These are phyloP conservation scores for Brassica balearica DNA, from an alignment of 441 rosid genomes.

Conservation along the genomic window DNA sequence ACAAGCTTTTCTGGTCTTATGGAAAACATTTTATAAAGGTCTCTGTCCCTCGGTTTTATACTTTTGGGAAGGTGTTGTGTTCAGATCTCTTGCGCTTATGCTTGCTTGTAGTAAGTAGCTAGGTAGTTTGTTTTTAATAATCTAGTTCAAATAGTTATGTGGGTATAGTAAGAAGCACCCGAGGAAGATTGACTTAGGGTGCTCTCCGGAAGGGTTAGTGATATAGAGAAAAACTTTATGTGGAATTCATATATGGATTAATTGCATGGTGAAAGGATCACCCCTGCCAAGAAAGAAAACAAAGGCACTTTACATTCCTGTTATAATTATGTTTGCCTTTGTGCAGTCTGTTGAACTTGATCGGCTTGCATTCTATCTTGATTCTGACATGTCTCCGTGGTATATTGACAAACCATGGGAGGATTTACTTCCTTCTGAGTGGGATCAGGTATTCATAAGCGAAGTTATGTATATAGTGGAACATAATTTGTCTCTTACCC, in stretches of 20 bases:
- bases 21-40: slow-evolving; percentile 17
- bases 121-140: slow-evolving; percentile 11
- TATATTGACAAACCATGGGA: slow-evolving; percentile 85
- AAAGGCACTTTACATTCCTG: slow-evolving; percentile 21
- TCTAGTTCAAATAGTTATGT: slow-evolving; percentile 30
- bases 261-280: slow-evolving; percentile 32
- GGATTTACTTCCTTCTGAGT: slow-evolving; percentile 86
- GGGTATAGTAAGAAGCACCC: slow-evolving; percentile 30
- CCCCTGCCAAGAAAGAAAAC: slow-evolving; percentile 33
- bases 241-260: slow-evolving; percentile 27
- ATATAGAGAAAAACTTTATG: slow-evolving; percentile 22
- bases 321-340: slow-evolving; percentile 25
- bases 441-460: slow-evolving; percentile 81
- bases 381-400: slow-evolving; percentile 96
- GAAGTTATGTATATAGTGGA: slow-evolving; percentile 25
- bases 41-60: slow-evolving; percentile 23
- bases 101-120: slow-evolving; percentile 24
- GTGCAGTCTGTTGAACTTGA: slow-evolving; percentile 93
- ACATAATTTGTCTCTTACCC: slow-evolving; percentile 21
- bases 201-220: slow-evolving; percentile 30
- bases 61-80: slow-evolving; percentile 25
- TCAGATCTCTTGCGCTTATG: slow-evolving; percentile 19
- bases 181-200: slow-evolving; percentile 16
- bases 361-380: slow-evolving; percentile 93
- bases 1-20: slow-evolving; percentile 27